Conservation (phyloP, 805 yeast genomes). For the Cyberlindnera veronae region DNA sequence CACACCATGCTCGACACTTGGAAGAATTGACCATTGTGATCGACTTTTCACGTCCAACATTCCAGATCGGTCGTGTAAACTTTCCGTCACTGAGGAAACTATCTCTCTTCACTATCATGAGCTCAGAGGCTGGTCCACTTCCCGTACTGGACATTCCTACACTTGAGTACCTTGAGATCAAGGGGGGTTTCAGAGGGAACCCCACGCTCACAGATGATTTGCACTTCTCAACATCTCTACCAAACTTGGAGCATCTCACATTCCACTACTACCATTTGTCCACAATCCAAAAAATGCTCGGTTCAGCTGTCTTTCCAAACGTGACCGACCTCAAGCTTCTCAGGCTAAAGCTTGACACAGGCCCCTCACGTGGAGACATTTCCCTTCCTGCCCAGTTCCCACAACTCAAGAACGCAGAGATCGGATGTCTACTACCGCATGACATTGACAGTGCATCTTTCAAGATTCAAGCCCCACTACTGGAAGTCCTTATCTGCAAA, state of each 20-base stretch:
- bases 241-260: neutral
- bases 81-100: neutral
- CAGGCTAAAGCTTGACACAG: neutral
- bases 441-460: neutral
- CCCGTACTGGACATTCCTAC: neutral
- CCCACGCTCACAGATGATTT: neutral
- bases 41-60: too few relatives aligned
- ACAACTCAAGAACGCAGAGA: neutral
- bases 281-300: neutral
- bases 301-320: neutral
- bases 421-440: neutral
- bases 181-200: neutral
- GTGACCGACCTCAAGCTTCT: neutral
- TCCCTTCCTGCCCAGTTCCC: neutral
- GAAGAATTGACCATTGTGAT: too few relatives aligned
- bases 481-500: neutral
- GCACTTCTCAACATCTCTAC: neutral
- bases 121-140: neutral
- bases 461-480: neutral
- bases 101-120: neutral
- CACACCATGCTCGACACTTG: too few relatives aligned
- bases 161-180: neutral
- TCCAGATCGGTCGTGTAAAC: neutral
- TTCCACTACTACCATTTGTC: neutral
- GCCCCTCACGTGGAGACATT: neutral